phyloP scores from a whole-genome alignment of 83 land plant species.

The Picea abies region DNA sequence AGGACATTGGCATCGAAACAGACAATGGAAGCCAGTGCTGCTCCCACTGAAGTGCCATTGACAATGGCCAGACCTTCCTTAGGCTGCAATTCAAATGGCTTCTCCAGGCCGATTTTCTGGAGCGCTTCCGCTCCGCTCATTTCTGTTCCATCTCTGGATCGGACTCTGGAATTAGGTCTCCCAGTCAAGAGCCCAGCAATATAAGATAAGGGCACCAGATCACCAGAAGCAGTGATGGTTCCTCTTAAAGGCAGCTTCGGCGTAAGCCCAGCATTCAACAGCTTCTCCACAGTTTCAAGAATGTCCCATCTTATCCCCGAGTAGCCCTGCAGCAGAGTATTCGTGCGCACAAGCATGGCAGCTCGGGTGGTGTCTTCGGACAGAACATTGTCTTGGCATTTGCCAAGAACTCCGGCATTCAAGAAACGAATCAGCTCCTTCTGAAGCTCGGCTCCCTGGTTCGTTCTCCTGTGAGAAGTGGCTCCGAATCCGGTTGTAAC shows the following conservation, averaged over 20 bases:
- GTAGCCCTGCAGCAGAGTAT: too few species aligned
- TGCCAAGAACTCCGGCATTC: too few species aligned
- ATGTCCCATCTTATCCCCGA: conserved; percentile 49
- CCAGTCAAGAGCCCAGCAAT: conserved; percentile 43
- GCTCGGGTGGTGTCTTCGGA: too few species aligned
- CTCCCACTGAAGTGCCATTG: conserved; percentile 12
- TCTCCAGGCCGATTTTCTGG: conserved; percentile 19
- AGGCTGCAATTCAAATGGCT: conserved; percentile 7
- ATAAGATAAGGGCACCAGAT: conserved; percentile 35
- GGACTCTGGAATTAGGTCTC: not conserved
- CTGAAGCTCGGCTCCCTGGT: too few species aligned
- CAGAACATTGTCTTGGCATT: too few species aligned
- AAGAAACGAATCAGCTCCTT: too few species aligned
- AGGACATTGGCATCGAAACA: conserved; percentile 19
- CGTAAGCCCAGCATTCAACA: conserved; percentile 46
- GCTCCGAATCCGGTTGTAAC: too few species aligned
- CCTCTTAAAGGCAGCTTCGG: conserved; percentile 26
- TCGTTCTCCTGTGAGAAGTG: too few species aligned
- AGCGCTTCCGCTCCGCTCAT: not conserved
- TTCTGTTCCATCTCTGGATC: not conserved
- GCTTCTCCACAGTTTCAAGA: conserved; percentile 41
- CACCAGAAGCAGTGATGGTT: conserved; percentile 46
- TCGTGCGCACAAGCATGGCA: too few species aligned
- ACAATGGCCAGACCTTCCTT: conserved; percentile 18
- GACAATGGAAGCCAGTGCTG: conserved; percentile 6